Percentiles rank a stretch among this genome's conserved stretches.
These are phyloP conservation scores for Rosa multiflora DNA, from an alignment of 306 rosid genomes.

Conservation along the genomic window DNA sequence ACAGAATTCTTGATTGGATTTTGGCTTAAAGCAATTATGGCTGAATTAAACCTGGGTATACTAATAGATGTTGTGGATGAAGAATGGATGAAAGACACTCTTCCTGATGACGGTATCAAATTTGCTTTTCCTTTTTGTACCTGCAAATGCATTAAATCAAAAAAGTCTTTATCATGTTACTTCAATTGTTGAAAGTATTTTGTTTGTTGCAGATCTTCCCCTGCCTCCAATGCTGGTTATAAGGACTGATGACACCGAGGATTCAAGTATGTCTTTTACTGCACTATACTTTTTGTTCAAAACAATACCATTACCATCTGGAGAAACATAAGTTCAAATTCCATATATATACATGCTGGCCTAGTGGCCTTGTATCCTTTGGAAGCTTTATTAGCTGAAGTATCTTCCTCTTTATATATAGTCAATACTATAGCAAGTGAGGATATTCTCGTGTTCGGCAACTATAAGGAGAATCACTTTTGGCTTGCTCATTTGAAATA, in stretches of 20 bases:
- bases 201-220: constrained; percentile 61
- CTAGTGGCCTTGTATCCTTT: not conserved
- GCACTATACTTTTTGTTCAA: constrained; percentile 1
- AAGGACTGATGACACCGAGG: constrained; percentile 75
- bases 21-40: constrained; percentile 39
- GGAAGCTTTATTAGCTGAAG: not conserved
- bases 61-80: constrained; percentile 80
- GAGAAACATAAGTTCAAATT: not conserved
- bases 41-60: constrained; percentile 62
- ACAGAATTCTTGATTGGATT: constrained; percentile 1
- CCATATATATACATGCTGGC: not conserved
- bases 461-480: not conserved
- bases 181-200: not conserved
- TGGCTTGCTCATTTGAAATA: not conserved
- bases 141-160: not conserved
- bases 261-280: constrained; percentile 54
- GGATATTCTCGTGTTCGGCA: not conserved
- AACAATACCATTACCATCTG: not conserved
- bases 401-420: not conserved
- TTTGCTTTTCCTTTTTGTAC: not conserved
- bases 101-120: constrained; percentile 68
- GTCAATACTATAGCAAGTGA: not conserved
- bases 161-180: not conserved
- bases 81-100: constrained; percentile 91
- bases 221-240: constrained; percentile 68